Evolutionary conservation across 805 yeast genomes (phyloP), one percentile per base, ranked within the genome.

Genomic region (Teunomyces kruisii): DNA sequence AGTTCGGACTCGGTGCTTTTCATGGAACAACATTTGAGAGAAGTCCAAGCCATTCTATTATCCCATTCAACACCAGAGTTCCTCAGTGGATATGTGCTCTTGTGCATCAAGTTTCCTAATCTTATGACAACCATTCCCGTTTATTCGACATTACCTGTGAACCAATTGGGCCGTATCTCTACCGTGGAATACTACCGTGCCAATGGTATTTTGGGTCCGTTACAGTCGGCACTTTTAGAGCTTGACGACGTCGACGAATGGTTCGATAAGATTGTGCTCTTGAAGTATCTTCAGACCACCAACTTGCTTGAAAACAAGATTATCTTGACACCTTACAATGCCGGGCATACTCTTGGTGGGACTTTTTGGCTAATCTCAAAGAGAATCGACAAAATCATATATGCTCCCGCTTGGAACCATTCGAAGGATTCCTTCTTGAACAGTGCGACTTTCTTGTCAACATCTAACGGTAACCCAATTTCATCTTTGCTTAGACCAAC

Each of bases 291-390:
- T 0, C 99, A 94, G 62, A 78, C 88, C 2, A 72, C 84, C 10
- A 76, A 76, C 35, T 66, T 88, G 40, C 68, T 81, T 46, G 89
- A 84, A 6, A 82, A 80, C 47, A 88, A 84, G 27, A 62, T 84
- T 30, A 72, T 79, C 3, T 68, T 92, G 16, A 83, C 96, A 0
- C 96, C 97, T 0, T 82, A 83, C 54, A 90, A 87, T 61, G 84
- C 97, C 0, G 99, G 99, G 3, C 96, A 88, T 59, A 76, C 96
- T 0, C 74, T 94, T 24, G 99, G 99, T 49, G 98, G 99, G 10
- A 81, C 96, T 0, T 80, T 91, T 38, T 91, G 97, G 97, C 70
- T 84, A 30, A 62, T 92, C 9, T 76, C 78, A 37, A 83, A 83
- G 45, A 82, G 85, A 49, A 78, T 83, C 13, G 97, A 92, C 53